Evolutionary conservation across 768 basidiomycete species (phyloP).

Genomic region (Mycena indigotica): DNA sequence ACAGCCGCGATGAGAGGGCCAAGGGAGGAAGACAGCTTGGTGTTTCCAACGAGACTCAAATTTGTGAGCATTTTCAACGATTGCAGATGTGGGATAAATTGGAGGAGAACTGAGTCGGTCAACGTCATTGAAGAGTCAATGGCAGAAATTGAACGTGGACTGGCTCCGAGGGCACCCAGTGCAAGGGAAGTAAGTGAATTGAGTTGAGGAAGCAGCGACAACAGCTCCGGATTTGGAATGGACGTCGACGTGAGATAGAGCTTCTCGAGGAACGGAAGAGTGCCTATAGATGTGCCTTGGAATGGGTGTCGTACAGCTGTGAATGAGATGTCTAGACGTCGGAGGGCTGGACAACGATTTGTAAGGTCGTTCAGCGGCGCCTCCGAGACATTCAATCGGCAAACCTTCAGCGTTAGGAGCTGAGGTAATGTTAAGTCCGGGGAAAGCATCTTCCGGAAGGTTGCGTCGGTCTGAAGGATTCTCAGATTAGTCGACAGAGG

Average conservation of each 20-base stretch:
- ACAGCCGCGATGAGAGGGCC: conserved; percentile 50
- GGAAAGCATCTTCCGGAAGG: conserved; percentile 49
- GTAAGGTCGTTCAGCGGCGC: conserved; percentile 45
- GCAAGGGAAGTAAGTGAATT: conserved; percentile 50
- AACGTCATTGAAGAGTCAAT: conserved; percentile 58
- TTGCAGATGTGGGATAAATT: conserved; percentile 45
- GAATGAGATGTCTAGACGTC: conserved; percentile 66
- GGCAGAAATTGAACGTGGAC: conserved; percentile 44
- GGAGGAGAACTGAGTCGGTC: conserved; percentile 49
- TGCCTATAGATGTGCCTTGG: conserved; percentile 5
- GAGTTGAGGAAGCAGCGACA: conserved; percentile 40
- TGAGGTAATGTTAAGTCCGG: conserved; percentile 36
- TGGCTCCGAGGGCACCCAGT: conserved; percentile 60
- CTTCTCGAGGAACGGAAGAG: conserved; percentile 49
- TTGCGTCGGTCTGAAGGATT: conserved; percentile 53
- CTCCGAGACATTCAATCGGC: conserved; percentile 56
- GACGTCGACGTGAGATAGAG: conserved; percentile 63
- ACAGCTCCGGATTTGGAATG: conserved; percentile 42
- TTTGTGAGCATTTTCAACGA: conserved; percentile 44
- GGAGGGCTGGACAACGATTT: conserved; percentile 49
- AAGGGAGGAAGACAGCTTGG: conserved; percentile 55
- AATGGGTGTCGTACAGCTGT: conserved; percentile 51
- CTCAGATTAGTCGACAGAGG: too few relatives aligned
- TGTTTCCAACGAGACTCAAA: conserved; percentile 65
- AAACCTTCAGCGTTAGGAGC: conserved; percentile 60